phyloP scores from a whole-genome alignment of 345 rosid genomes.

The Punica granatum region DNA sequence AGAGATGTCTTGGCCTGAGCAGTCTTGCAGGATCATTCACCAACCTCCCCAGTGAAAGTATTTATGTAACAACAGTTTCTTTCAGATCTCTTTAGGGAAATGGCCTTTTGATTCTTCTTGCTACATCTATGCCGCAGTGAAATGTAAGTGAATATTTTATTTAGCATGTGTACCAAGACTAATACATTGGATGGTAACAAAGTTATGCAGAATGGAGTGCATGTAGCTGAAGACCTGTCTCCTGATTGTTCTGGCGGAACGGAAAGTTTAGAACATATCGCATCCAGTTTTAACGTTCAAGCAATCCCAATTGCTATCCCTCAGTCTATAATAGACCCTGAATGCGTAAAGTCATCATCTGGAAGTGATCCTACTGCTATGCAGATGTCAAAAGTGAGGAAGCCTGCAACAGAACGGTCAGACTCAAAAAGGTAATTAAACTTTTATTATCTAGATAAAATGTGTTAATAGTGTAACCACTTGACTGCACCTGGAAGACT shows the following conservation, averaged over 20 bases:
- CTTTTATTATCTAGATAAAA: neutral
- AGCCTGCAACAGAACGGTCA: conserved; percentile 57
- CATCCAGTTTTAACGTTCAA: conserved; percentile 37
- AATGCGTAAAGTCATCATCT: conserved; percentile 33
- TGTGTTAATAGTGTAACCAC: neutral
- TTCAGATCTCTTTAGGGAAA: too few species aligned
- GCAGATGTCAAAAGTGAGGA: conserved; percentile 47
- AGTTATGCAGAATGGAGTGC: conserved; percentile 40
- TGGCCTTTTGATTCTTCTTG: neutral
- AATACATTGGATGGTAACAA: conserved; percentile 12
- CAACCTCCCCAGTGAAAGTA: neutral
- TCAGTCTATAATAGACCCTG: conserved; percentile 52
- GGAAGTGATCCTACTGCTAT: conserved; percentile 46
- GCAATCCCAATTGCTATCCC: conserved; percentile 50
- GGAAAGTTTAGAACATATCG: conserved; percentile 38
- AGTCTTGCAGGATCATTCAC: neutral
- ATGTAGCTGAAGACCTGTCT: conserved; percentile 33
- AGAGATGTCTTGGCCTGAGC: neutral
- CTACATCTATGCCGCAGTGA: neutral
- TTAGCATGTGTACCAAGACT: neutral
- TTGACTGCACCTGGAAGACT: neutral
- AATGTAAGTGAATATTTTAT: neutral
- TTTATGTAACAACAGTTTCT: neutral
- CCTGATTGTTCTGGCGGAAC: conserved; percentile 37
- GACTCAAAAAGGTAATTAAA: conserved; percentile 63